Conservation (phyloP, 257 asterid genomes). For the Solanum megistacrolobum region DNA sequence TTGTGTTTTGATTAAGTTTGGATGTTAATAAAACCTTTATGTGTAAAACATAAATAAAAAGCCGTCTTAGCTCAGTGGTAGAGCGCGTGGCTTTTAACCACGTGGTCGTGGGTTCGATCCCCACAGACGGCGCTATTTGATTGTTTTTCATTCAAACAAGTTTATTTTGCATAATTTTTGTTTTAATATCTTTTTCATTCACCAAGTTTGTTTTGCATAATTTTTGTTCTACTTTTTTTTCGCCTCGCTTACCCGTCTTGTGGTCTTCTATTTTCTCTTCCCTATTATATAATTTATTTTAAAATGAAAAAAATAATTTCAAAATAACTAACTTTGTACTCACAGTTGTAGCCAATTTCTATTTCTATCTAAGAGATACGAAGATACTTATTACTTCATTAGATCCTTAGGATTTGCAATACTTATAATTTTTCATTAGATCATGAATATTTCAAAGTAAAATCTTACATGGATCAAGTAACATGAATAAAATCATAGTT, state of each 20-base stretch:
- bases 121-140: constrained; percentile 72
- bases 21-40: too few species aligned
- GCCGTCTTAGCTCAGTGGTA: constrained; percentile 94
- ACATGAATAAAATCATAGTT: background rate
- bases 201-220: background rate
- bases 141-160: too few species aligned
- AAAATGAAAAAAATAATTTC: too few species aligned
- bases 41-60: too few species aligned
- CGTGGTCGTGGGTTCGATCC: constrained; percentile 97
- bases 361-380: background rate
- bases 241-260: background rate
- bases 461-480: background rate
- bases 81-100: constrained; percentile 99
- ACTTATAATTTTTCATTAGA: background rate
- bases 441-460: too few species aligned
- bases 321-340: background rate
- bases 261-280: background rate
- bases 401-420: background rate
- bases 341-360: background rate
- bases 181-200: background rate
- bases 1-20: too few species aligned
- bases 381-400: background rate
- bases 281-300: background rate
- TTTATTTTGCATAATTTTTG: background rate
- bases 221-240: background rate